Base-by-base conservation (phyloP, 108 stramenopile genomes). In the Skeletonema marinoi region DNA sequence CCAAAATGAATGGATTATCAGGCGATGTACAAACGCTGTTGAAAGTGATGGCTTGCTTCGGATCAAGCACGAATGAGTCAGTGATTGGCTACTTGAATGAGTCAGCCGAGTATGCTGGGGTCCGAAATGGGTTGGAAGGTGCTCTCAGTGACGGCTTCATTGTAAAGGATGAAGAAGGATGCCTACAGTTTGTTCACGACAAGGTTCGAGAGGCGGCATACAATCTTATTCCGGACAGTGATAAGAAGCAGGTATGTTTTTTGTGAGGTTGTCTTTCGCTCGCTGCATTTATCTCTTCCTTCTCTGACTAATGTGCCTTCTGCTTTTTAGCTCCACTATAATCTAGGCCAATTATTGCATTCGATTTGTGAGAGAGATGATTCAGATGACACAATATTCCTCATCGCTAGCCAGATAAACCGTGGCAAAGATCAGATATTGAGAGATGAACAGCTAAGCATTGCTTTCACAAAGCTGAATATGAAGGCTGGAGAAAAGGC, bases 1-100 rank as follows among this genome's bases (percentile, higher is more conserved):
- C 8, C 14, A 13, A 61, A 32, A 32, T 11, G n/a, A 12, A 61
- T 11, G 21, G 38, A 2, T 61, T 88, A 2, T 29, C 59, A 0
- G 32, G 65, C 9, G 30, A 64, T 33, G 66, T 79, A 13, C 73
- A 75, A 51, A n/a, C 17, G 12, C 39, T 68, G 1, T 12, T 84
- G 39, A 79, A 70, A 32, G 48, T 79, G 21, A 78, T 68, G n/a
- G 32, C 83, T 14, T 84, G 83, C 46, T 75, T 79, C 60, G 83
- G 83, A 12, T 64, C 35, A n/a, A 71, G 78, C 42, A 67, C 78
- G 3, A 32, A 68, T 31, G 54, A 54, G 54, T 31, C 42, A 10
- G 44, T 61, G 13, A 66, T 80, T 17, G 65, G n/a, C 14, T n/a
- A 25, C 16, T 42, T 83, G 11, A 25, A 29, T 25, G 17, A 19